A percentile compares a stretch with the other conserved stretches of the same genome.
These are phyloP conservation scores for Solanum commersonii DNA, from an alignment of 257 asterid genomes.

Conservation along the genomic window DNA sequence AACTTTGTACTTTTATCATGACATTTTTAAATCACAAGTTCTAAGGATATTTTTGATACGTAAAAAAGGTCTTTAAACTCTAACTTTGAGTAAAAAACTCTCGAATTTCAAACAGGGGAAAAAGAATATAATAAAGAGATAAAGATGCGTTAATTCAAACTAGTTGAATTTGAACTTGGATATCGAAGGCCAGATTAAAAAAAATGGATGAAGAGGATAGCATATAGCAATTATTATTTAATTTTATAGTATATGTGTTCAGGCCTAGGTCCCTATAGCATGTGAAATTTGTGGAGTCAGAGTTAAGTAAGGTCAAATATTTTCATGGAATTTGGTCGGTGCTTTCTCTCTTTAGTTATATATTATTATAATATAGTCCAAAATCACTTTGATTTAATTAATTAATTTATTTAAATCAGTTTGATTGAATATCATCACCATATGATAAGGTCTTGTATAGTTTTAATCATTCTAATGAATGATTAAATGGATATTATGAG, in stretches of 20 bases:
- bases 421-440: not conserved
- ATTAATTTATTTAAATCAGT: not conserved
- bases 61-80: not conserved
- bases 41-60: not conserved
- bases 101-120: not conserved
- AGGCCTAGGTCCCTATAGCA: constrained; percentile 9
- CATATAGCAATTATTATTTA: not conserved
- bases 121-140: not conserved
- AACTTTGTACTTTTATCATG: not conserved
- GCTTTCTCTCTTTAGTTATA: not conserved
- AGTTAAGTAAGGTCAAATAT: constrained; percentile 15
- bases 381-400: not conserved
- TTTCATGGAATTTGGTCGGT: not conserved
- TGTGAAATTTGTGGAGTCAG: constrained; percentile 12
- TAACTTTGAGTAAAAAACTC: not conserved
- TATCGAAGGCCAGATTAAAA: accelerated
- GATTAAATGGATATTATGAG: too few relatives aligned
- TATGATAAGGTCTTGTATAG: not conserved
- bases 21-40: not conserved
- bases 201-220: not conserved
- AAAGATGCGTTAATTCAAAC: too few relatives aligned
- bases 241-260: not conserved
- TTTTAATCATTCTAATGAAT: not conserved
- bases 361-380: not conserved
- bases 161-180: not conserved